These are phyloP conservation scores for Colletotrichum agaves DNA, from an alignment of 2,329 filamentous ascomycete species.

Conservation along the genomic window DNA sequence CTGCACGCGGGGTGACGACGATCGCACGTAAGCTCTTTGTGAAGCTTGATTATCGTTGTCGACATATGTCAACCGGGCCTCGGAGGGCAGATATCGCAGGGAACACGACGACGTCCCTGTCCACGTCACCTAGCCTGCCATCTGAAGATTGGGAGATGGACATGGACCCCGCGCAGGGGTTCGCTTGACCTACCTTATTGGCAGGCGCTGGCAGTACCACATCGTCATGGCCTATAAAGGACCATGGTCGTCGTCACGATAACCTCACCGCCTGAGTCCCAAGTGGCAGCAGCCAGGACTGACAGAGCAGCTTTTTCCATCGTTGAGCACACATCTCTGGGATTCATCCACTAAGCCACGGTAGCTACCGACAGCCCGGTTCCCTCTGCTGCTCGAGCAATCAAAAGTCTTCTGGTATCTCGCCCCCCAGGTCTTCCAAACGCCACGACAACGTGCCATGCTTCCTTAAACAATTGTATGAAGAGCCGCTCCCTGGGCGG, in stretches of 20 bases:
- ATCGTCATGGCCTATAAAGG: neutral
- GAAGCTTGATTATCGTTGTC: neutral
- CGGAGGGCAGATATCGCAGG: neutral
- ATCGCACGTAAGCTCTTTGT: conserved; percentile 34
- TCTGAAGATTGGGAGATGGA: neutral
- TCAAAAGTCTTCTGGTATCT: conserved; percentile 35
- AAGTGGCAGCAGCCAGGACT: neutral
- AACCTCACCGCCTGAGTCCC: conserved; percentile 1
- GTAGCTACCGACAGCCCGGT: neutral
- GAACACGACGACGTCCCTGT: neutral
- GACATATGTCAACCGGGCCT: neutral
- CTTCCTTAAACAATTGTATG: conserved; percentile 22
- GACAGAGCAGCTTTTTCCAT: conserved; percentile 10
- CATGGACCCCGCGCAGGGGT: neutral
- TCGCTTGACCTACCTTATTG: neutral
- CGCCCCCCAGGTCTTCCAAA: conserved; percentile 30
- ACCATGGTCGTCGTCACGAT: conserved; percentile 4
- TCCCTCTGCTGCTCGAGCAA: conserved; percentile 11
- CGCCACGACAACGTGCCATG: conserved; percentile 24
- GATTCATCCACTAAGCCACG: neutral
- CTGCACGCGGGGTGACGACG: conserved; percentile 29
- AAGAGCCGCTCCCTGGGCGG: conserved; percentile 6
- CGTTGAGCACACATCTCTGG: conserved; percentile 16
- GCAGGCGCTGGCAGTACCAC: neutral
- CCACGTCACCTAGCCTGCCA: conserved; percentile 14